Conservation (phyloP, 495 filamentous ascomycete genomes). For the Penicillium psychrofluorescens region DNA sequence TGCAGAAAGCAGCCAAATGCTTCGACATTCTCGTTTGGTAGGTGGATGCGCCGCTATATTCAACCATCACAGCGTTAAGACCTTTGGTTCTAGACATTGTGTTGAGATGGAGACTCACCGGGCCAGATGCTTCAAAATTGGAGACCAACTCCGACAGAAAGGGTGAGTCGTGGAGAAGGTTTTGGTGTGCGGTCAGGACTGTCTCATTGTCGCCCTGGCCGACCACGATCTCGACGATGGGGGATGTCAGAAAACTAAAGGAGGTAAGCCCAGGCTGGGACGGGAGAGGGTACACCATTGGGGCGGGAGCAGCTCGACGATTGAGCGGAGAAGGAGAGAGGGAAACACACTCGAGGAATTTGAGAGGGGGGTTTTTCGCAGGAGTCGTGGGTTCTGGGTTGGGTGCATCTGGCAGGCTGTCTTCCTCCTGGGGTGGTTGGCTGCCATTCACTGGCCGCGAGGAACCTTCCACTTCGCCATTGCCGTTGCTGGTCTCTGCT, state of each 20-base stretch:
- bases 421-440: conserved; percentile 10
- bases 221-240: conserved; percentile 70
- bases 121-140: conserved; percentile 40
- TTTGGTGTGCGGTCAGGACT: conserved; percentile 71
- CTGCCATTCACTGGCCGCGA: conserved; percentile 7
- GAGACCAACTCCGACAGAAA: conserved; percentile 60
- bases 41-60: conserved; percentile 53
- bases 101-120: conserved; percentile 11
- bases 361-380: conserved; percentile 16
- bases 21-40: conserved; percentile 65
- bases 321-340: background rate
- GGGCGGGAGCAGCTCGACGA: no score
- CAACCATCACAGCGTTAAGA: background rate
- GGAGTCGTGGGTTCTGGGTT: conserved; percentile 12
- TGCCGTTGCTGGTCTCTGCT: conserved; percentile 2
- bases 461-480: no score
- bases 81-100: no score
- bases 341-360: conserved; percentile 27
- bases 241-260: conserved; percentile 56
- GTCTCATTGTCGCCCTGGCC: conserved; percentile 55
- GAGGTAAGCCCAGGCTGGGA: conserved; percentile 2
- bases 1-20: conserved; percentile 84
- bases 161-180: conserved; percentile 63
- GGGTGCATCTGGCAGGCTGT: conserved; percentile 12
- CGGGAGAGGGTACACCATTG: background rate